These are phyloP conservation scores for Ophiobolus disseminans DNA, from an alignment of 2,329 filamentous ascomycete genomes.

Conservation along the genomic window DNA sequence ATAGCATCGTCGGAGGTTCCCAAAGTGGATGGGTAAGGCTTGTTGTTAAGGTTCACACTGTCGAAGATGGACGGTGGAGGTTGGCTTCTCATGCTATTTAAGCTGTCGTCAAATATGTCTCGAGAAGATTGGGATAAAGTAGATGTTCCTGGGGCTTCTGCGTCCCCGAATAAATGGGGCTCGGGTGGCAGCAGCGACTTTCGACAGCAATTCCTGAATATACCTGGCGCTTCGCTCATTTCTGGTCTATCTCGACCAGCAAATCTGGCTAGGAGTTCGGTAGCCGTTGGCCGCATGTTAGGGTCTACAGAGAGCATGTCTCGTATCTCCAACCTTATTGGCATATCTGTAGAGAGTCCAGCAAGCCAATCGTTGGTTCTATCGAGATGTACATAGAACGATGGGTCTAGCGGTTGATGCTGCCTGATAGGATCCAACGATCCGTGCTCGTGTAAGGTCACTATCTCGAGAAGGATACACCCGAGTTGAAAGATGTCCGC, in stretches of 20 bases:
- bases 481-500: background rate
- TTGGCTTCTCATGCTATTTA: background rate
- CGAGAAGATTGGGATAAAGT: background rate
- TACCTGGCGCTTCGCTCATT: no score
- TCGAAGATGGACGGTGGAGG: background rate
- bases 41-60: background rate
- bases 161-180: background rate
- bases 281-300: background rate
- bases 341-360: background rate
- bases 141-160: background rate
- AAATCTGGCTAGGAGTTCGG: background rate
- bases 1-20: background rate
- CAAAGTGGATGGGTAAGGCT: background rate
- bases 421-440: background rate
- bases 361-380: background rate
- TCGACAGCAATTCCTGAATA: background rate
- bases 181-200: background rate
- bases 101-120: background rate
- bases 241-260: background rate
- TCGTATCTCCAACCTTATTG: background rate
- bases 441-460: background rate
- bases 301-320: background rate
- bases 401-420: background rate
- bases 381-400: background rate
- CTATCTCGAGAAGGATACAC: background rate